phyloP scores from a whole-genome alignment of 257 asterid genomes.

The Plantago ovata region DNA sequence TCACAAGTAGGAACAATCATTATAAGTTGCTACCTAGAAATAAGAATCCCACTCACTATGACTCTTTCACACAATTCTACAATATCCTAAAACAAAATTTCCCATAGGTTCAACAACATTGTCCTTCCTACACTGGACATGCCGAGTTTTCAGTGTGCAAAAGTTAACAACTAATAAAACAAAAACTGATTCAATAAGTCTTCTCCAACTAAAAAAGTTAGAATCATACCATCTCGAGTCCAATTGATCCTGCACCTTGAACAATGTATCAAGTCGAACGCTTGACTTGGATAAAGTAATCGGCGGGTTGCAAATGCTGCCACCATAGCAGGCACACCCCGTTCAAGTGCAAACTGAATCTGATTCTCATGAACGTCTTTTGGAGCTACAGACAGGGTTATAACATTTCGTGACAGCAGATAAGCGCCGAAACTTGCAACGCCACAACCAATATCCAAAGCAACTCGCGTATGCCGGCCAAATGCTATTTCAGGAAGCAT shows the following conservation, averaged over 20 bases:
- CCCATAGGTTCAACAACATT: neutral
- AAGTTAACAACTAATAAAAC: neutral
- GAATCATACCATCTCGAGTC: constrained; percentile 87
- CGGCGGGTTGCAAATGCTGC: constrained; percentile 81
- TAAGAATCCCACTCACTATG: neutral
- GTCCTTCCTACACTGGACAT: neutral
- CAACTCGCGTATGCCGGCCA: constrained; percentile 81
- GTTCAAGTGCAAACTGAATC: constrained; percentile 96
- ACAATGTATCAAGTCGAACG: constrained; percentile 88
- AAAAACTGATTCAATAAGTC: constrained; percentile 9
- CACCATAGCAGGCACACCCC: constrained; percentile 96
- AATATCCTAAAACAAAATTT: neutral
- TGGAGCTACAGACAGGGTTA: constrained; percentile 88
- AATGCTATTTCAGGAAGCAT: constrained; percentile 91
- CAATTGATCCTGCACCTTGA: constrained; percentile 96
- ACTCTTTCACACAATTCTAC: neutral
- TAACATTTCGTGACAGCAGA: constrained; percentile 67
- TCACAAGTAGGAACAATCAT: constrained; percentile 1
- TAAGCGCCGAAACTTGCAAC: constrained; percentile 99
- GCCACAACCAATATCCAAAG: constrained; percentile 92
- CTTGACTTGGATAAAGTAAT: constrained; percentile 87
- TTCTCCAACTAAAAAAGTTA: constrained; percentile 2
- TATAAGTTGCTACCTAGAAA: constrained; percentile 7
- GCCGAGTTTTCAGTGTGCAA: neutral
- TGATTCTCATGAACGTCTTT: constrained; percentile 97